Percentiles rank a stretch among this genome's conserved stretches.
Conservation (phyloP, 345 rosid species). For the Eucalyptus decipiens region DNA sequence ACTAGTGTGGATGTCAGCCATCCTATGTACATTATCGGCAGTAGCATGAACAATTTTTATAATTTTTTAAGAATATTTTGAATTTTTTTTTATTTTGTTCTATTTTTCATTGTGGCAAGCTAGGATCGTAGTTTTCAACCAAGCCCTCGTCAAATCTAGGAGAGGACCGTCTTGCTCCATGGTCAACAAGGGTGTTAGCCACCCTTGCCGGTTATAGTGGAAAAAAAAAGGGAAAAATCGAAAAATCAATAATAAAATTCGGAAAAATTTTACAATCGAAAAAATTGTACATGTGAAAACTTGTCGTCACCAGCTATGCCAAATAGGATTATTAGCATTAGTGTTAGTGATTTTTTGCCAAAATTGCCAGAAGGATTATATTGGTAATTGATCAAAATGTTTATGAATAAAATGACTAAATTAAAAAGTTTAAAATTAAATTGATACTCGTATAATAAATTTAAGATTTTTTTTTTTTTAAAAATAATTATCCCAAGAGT, state of each 20-base stretch:
- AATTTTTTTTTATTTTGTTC: background rate
- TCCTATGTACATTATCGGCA: background rate
- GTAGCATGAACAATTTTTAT: background rate
- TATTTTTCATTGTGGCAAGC: background rate
- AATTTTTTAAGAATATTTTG: background rate
- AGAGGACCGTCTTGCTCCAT: background rate
- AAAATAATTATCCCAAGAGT: no score
- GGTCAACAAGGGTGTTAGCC: no score
- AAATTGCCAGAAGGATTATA: background rate
- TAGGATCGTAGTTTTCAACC: background rate
- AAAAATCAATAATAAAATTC: background rate
- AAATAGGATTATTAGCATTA: accelerated
- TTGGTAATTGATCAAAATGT: background rate
- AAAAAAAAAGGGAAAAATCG: background rate
- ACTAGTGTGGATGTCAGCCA: background rate
- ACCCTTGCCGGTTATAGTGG: background rate
- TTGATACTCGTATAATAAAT: background rate
- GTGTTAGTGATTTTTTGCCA: accelerated
- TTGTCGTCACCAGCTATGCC: accelerated
- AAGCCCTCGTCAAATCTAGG: background rate
- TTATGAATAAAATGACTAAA: background rate
- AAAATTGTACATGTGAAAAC: background rate
- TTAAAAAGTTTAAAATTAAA: background rate
- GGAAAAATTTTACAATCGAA: background rate
- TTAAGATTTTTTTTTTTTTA: background rate